Percentiles rank a stretch among this genome's conserved stretches.
Evolutionary conservation across 106 monocot species (phyloP).

Genomic region (Cymbidium sinense): DNA sequence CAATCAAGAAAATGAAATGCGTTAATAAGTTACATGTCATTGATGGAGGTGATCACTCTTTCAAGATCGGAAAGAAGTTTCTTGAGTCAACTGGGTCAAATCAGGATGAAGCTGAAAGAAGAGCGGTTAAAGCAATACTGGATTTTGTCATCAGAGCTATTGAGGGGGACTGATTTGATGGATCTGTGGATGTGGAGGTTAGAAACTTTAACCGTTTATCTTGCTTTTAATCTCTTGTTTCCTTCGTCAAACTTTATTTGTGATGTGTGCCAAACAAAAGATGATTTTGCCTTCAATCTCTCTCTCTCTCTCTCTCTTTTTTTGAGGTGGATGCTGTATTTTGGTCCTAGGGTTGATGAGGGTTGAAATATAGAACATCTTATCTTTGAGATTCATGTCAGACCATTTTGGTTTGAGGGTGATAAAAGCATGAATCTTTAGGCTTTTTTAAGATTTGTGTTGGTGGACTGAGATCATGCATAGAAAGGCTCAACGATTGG

Average conservation of each 20-base stretch:
- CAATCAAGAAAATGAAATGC: constrained; percentile 70
- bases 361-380: no score
- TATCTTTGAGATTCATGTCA: no score
- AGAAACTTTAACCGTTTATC: not conserved
- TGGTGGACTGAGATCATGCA: no score
- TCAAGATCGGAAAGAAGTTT: constrained; percentile 77
- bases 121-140: constrained; percentile 44
- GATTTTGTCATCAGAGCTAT: constrained; percentile 34
- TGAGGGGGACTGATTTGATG: not conserved
- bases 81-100: constrained; percentile 39
- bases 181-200: not conserved
- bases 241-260: not conserved
- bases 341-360: no score
- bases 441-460: no score
- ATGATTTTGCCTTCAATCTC: no score
- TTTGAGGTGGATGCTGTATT: no score
- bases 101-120: constrained; percentile 61
- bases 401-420: no score
- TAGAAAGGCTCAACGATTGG: no score
- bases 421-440: no score
- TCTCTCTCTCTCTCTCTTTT: no score
- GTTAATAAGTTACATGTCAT: constrained; percentile 61
- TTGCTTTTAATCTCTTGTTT: not conserved
- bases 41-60: constrained; percentile 83
- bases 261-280: not conserved